Base-by-base conservation (phyloP, 1,139 yeast genomes). In the Hemisphaericaspora subhashii region DNA sequence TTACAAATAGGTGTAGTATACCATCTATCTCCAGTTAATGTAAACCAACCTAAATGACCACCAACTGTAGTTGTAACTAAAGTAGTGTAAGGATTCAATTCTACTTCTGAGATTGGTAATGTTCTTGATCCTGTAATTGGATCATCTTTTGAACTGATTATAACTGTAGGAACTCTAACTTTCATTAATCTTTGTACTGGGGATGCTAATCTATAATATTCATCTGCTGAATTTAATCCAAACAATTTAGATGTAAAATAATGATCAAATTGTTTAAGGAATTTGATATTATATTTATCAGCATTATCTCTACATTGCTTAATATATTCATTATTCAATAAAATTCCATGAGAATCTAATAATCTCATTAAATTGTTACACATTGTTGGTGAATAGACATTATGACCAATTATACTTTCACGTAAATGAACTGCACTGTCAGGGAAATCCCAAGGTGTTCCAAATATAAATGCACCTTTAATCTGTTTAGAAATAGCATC, bases 1-100 rank as follows among this genome's bases (percentile, higher is more conserved):
- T 55, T 52, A 11, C 72, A 58, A 18, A 71, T 43, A 0, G 76
- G 76, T 10, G 52, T 51, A 2, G 73, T 56, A 45, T 72, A 68
- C 88, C 88, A 83, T 46, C 87, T 65, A 11, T 58, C 59, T 24
- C 79, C 75, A 35, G 62, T 60, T 46, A 61, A 63, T 35, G 67
- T 68, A 46, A 76, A 77, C 83, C 83, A 79, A 1, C 81, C 83
- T 42, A 79, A 65, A 63, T 92, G 98, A 8, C 98, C 98, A 41
- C 98, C 98, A 22, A 81, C 63, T 24, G 81, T 74, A 0, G 97
- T 86, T 36, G 82, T 77, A 13, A 84, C 66, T 51, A 86, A 59
- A 24, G 80, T 64, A 22, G 84, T 64, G 57, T 78, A 85, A 8
- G 96, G 96, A 53, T 89, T 90, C 32, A 69, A 62, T 32, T 55